Base-by-base conservation (phyloP, 495 filamentous ascomycete species). In the Trichoderma asperelloides region DNA sequence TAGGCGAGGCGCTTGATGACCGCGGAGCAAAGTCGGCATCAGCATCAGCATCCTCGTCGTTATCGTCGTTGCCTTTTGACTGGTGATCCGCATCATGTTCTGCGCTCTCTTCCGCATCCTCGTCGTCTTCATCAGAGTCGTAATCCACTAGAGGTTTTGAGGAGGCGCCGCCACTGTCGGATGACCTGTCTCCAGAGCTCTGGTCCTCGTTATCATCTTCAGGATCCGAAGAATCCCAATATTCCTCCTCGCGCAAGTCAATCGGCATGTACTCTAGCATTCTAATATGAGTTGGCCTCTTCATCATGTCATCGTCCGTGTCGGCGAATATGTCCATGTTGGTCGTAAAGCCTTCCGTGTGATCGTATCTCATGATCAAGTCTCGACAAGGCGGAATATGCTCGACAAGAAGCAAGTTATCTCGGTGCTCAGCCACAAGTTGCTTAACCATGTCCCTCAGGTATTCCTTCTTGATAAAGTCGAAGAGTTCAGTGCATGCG, bases 401-500 rank as follows among this genome's bases (percentile, higher is more conserved):
- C 43, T 85, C 87, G 60, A 98, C 91, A 13, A 80, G 78, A 72
- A 88, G 80, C 43, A 98, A 78, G 72, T 89, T 90, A 15, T 94
- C 90, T 18, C 93, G 89, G 72, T 95, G 94, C 70, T 90, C 92
- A 71, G 96, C 91, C 33, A 96, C 92, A 43, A 97, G 76, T 71
- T 98, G 92, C 60, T 86, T 82, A 64, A 97, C 88, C 45, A 97
- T 79, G 7, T 88, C 84, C 73, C 92, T 95, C 70, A 94, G 84
- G 69, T 89, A 89, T 74, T 96, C 91, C 72, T 88, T 87, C 74
- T 88, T 92, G 70, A 98, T 92, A 70, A 89, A 92, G 70, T 93
- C 92, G 69, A 98, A 98, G 41, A 98, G 85, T 73, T 98, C 95
- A 16, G 98, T 82, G 76, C 92, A 97, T n/a, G 93, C 94, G 16